Evolutionary conservation across 2,329 filamentous ascomycete species (phyloP), one percentile per base, ranked within the genome.

Genomic region (Diplocarpon rosae): DNA sequence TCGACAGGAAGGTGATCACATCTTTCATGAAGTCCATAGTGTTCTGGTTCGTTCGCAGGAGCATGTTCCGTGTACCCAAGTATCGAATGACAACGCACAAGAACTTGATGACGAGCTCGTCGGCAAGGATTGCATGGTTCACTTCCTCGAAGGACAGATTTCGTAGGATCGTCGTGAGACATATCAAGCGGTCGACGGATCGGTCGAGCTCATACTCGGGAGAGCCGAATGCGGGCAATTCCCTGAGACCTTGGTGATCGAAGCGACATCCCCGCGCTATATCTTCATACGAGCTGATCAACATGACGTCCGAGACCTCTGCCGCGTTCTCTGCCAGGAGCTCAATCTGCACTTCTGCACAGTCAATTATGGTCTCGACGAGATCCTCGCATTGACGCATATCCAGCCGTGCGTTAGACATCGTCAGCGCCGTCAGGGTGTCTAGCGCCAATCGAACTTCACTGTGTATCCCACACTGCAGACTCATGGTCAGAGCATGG

Each of bases 1-100:
- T 96, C 45, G 90, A 95, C 43, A 98, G 70, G 53, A 94, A 79
- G 13, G 87, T 82, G 46, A 96, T 78, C 27, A 88, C 71, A 62
- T 98, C 92, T 66, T 98, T 98, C 85, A 95, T 94, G 57, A 96
- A 90, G 63, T 98, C 92, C 53, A 95, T 69, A 0, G 85, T 92
- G 64, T 95, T 95, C 58, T 76, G 72, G 53, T 92, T 76, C 3
- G 80, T 86, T 32, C 87, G 79, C 34, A 96, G 68, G 27, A 96
- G 73, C 73, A 90, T 85, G 55, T 87, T 87, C 12, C 88, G 82
- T 3, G 89, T 95, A 27, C 90, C 92, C 12, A 96, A 72, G 53
- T 92, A 85, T 48, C 88, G 75, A 51, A 96, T 88, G 3, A 89
- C 76, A 37, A 80, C 80, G 46, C 86, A 87, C 8, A 95, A 68